Evolutionary conservation across 2,329 filamentous ascomycete species (phyloP), one percentile per base, ranked within the genome.

Genomic region (Cordyceps cateniannulata): DNA sequence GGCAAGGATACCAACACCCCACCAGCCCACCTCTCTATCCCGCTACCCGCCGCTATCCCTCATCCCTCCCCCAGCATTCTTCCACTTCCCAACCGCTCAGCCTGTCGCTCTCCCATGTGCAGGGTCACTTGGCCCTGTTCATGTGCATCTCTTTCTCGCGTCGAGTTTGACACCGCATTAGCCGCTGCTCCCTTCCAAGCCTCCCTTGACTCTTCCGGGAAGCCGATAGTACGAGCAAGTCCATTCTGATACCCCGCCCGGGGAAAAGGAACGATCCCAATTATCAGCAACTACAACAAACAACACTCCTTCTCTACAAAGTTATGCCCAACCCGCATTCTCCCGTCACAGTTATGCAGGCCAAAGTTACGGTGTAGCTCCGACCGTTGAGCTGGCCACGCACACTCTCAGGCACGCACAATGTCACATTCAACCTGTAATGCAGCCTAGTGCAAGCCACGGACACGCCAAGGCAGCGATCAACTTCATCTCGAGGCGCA

Each of bases 61-160:
- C 42, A 45, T 45, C 42, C 42, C 8, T 16, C 40, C 35, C 20
- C 50, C 48, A 10, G 7, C 12, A 42, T 54, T 22, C 8, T 29
- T 42, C 38, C 51, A 27, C 54, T 38, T 57, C 44, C 42, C 20
- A 12, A 22, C 40, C 12, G 27, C 27, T 40, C 29, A 38, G 27
- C 54, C 54, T 48, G 44, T 57, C 42, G 22, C 54, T 48, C n/a
- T 48, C 27, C 44, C 54, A 38, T 48, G 54, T 48, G 29, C 29
- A 25, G 18, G 20, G 42, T 38, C 54, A 56, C 42, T 56, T 12
- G 29, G 25, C 40, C 53, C 38, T 53, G 14, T 35, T 18, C 44
- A 48, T 35, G 44, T 57, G 22, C 44, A 22, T 35, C n/a, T 38
- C 10, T 38, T 20, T 24, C 20, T 52, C 20, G 20, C 20, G 7